These are phyloP conservation scores for Eucalyptus regnans DNA, from an alignment of 345 rosid species.

Conservation along the genomic window DNA sequence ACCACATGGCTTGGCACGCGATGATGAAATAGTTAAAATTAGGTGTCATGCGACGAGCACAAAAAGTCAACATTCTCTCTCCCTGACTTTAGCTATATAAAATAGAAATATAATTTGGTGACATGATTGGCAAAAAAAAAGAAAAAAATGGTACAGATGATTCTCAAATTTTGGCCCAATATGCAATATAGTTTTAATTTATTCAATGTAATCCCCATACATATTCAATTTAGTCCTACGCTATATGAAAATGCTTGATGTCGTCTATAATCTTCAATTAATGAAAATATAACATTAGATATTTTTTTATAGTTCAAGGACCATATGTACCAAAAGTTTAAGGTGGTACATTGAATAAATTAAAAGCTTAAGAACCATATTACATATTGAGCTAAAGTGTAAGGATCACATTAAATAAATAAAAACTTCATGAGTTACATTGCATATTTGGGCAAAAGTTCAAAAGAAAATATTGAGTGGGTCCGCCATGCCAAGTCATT, in stretches of 20 bases:
- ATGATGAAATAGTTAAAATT: neutral
- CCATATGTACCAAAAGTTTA: neutral
- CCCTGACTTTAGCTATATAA: neutral
- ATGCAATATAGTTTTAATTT: too few species aligned
- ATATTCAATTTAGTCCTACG: too few species aligned
- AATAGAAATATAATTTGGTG: neutral
- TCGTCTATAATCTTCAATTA: too few species aligned
- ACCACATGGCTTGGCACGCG: neutral
- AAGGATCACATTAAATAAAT: accelerated
- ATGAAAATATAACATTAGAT: too few species aligned
- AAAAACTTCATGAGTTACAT: accelerated
- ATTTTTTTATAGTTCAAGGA: too few species aligned
- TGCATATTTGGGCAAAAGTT: too few species aligned
- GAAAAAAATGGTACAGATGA: too few species aligned
- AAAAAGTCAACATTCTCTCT: neutral
- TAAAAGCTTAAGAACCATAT: accelerated
- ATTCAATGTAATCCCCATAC: accelerated
- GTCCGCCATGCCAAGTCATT: accelerated
- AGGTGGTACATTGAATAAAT: accelerated
- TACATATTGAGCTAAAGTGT: accelerated
- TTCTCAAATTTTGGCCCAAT: accelerated
- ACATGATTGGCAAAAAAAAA: neutral
- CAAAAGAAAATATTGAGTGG: too few species aligned
- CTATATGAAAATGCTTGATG: too few species aligned
- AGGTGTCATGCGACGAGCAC: neutral